These are phyloP conservation scores for Colletotrichum limetticola DNA, from an alignment of 2,329 filamentous ascomycete species.

Conservation along the genomic window DNA sequence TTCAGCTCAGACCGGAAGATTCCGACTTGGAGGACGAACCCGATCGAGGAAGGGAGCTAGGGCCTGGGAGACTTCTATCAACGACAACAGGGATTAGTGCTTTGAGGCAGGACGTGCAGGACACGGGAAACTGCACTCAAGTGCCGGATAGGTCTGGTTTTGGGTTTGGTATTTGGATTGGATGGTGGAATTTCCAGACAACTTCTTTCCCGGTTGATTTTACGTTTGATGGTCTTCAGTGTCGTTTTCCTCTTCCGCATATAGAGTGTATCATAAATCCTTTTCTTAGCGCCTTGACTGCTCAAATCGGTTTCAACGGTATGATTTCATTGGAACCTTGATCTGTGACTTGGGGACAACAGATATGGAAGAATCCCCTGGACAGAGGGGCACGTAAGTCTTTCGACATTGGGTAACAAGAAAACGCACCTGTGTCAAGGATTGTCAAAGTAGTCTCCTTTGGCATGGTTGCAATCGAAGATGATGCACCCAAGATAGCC, in stretches of 20 bases:
- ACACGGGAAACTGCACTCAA: not conserved
- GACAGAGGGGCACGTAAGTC: too few species aligned
- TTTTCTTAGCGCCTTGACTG: not conserved
- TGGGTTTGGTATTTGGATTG: not conserved
- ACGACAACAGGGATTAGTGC: conserved; percentile 1
- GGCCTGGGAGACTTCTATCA: conserved; percentile 12
- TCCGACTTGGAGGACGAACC: conserved; percentile 13
- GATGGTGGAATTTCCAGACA: too few species aligned
- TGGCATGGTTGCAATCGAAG: not conserved
- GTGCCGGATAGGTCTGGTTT: not conserved
- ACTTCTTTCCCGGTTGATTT: not conserved
- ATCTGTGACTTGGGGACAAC: too few species aligned
- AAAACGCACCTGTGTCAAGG: not conserved
- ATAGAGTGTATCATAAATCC: not conserved
- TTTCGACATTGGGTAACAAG: too few species aligned
- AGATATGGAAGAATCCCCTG: too few species aligned
- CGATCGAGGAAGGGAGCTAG: conserved; percentile 13
- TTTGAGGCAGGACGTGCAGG: not conserved
- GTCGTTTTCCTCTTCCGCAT: not conserved
- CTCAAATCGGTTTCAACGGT: too few species aligned
- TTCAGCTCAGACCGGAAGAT: conserved; percentile 13
- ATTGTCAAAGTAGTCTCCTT: not conserved
- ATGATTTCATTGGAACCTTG: too few species aligned
- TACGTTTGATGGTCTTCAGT: not conserved
- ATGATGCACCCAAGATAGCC: not conserved